These are phyloP conservation scores for Cryptococcus deneoformans DNA, from an alignment of 1,284 basidiomycete species.

Conservation along the genomic window DNA sequence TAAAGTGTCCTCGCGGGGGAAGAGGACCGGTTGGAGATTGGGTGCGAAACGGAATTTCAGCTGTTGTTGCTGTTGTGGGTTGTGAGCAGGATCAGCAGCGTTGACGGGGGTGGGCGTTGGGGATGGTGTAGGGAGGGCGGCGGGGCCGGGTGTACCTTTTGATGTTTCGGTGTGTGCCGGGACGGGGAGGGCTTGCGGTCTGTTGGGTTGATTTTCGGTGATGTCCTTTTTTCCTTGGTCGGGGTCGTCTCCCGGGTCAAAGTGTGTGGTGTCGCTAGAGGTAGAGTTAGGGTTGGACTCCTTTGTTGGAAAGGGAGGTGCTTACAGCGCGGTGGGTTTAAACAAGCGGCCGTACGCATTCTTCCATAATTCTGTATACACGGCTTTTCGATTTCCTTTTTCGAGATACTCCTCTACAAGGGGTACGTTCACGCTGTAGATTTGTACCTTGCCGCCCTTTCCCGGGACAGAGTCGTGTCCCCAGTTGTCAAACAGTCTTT, in stretches of 20 bases:
- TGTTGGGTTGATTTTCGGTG: slow-evolving; percentile 11
- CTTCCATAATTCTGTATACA: slow-evolving; percentile 48
- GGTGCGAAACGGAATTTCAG: slow-evolving; percentile 79
- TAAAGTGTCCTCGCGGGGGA: slow-evolving; percentile 56
- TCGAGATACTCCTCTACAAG: slow-evolving; percentile 38
- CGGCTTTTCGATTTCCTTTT: slow-evolving; percentile 29
- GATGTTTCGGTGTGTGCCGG: not conserved
- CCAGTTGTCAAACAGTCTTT: slow-evolving; percentile 76
- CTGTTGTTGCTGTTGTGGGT: slow-evolving; percentile 9
- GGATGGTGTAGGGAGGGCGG: slow-evolving; percentile 24
- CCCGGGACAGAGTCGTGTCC: slow-evolving; percentile 55
- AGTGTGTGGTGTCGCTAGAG: slow-evolving; percentile 2
- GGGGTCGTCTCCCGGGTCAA: slow-evolving; percentile 20
- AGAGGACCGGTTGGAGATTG: slow-evolving; percentile 66
- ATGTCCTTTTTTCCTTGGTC: slow-evolving; percentile 5
- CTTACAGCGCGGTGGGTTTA: slow-evolving; percentile 37
- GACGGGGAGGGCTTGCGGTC: slow-evolving; percentile 8
- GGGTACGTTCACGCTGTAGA: slow-evolving; percentile 49
- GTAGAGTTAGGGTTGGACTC: not conserved
- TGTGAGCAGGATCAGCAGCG: not conserved
- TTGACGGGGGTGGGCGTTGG: slow-evolving; percentile 6
- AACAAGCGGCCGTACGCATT: slow-evolving; percentile 47
- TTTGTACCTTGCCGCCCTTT: slow-evolving; percentile 24
- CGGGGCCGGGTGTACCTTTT: slow-evolving; percentile 23
- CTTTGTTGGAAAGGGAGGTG: slow-evolving; percentile 3